Evolutionary conservation across 192 early-diverging fungal species (phyloP), one percentile per base, ranked within the genome.

Genomic region (Martensiomyces pterosporus): DNA sequence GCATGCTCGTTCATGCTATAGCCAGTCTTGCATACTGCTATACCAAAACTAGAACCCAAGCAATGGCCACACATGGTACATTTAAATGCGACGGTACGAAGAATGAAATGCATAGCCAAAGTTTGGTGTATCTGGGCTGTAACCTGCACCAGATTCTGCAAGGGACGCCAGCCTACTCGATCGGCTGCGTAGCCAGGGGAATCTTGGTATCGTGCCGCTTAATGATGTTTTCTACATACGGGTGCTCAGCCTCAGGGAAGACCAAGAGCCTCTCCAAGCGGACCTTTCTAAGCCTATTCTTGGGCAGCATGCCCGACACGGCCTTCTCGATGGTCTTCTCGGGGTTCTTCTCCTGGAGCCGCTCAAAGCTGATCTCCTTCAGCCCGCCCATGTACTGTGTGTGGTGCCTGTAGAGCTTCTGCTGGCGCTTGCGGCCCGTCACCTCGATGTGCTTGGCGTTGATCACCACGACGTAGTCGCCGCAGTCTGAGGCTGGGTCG

Each of bases 401-500:
- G 50, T 98, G 92, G 75, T 88, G 85, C 50, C 82, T 64, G 77
- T 95, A 98, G 25, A 87, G 54, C 63, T 98, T 95, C 49, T 91
- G 80, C 54, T 84, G 77, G 13, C 76, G 80, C 61, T 95, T 93
- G 46, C 88, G 88, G 26, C 91, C 93, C 21, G 88, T 83, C 12
- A 92, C 80, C 15, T 64, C 71, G 9, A 93, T 64, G 51, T 88
- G 82, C 43, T 81, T 81, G 21, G 92, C 89, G 57, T 98, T 98
- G 51, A 92, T 85, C 12, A 98, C 90, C 1, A 98, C 92, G 0
- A 98, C 95, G 57, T 93, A 93, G 63, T 98, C 95, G 29, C 95
- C 95, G 65, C 84, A 85, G 72, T 98, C 95, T 14, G 84, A 76
- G 39, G 90, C 88, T 29, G 90, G 92, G 58, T 93, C 79, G 55